Conservation (phyloP, 2,329 filamentous ascomycete genomes). For the Aspergillus glaucus region DNA sequence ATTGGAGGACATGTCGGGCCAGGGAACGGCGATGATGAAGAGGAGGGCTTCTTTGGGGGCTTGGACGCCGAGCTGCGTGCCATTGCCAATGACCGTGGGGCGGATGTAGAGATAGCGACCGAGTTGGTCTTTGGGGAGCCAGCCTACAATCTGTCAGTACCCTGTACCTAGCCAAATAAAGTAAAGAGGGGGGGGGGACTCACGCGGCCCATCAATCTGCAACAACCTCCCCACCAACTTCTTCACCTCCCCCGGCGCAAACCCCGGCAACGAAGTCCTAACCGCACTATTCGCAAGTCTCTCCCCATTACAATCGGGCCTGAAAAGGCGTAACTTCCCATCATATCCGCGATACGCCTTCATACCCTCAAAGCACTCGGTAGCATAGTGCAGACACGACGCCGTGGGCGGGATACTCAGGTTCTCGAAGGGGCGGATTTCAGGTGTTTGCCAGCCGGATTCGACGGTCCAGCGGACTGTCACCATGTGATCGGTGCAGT, state of each 20-base stretch:
- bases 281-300: constrained; percentile 52
- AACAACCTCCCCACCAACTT: constrained; percentile 67
- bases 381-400: constrained; percentile 79
- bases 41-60: constrained; percentile 76
- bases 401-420: constrained; percentile 74
- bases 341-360: constrained; percentile 67
- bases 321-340: constrained; percentile 68
- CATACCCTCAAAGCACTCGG: constrained; percentile 82
- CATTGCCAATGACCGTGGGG: constrained; percentile 79
- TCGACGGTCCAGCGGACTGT: constrained; percentile 60
- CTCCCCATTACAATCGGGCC: constrained; percentile 64
- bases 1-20: constrained; percentile 25
- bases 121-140: constrained; percentile 61
- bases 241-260: constrained; percentile 65
- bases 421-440: constrained; percentile 70
- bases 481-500: constrained; percentile 82
- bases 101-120: constrained; percentile 75
- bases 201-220: constrained; percentile 52
- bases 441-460: constrained; percentile 66
- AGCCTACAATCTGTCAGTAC: constrained; percentile 44
- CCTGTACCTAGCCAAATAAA: neutral
- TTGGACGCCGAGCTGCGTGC: constrained; percentile 72
- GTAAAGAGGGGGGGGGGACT: constrained; percentile 36
- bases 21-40: constrained; percentile 64
- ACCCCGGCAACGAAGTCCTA: constrained; percentile 68